Evolutionary conservation across 495 filamentous ascomycete species (phyloP), one percentile per base, ranked within the genome.

Genomic region (Talaromyces adpressus): DNA sequence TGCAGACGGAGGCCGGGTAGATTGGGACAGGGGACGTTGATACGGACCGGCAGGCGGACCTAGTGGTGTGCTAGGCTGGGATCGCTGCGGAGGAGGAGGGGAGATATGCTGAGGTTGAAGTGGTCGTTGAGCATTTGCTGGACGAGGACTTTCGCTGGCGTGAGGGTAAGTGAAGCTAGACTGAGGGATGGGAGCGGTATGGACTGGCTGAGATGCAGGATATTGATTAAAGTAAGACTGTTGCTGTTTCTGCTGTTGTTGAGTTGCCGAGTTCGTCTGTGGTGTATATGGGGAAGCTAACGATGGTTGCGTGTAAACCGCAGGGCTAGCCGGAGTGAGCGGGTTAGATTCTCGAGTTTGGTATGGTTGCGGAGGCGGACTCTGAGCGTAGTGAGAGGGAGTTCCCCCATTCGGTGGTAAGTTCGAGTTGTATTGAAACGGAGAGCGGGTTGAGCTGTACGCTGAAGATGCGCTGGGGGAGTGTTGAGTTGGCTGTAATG

Each of bases 171-270:
- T 65, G 72, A 74, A 64, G 64, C 71, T 60, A 62, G 70, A 68
- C 61, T 71, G 70, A 61, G 77, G 79, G 58, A 75, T 73, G 59
- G 77, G 68, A 54, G 78, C 73, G 20, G 75, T 79, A 62, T 84
- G 81, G 51, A 79, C 73, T 30, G 81, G 82, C 54, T 79, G 78
- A 39, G 79, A 77, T 34, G 77, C 77, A 63, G 76, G 77, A 34
- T 77, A 75, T 29, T 78, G 72, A 56, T 59, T 63, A 20, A 75
- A 74, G 54, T 77, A 77, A 3, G 76, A 75, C 53, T 69, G 71
- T 62, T 78, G 74, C 18, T 54, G 62, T 64, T 61, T 61, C 22
- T 72, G 71, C 41, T 70, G 67, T 29, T 72, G 71, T n/a, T 70
- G 72, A 20, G 65, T 66, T 45, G 67, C 68, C 51, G 72, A 66